Evolutionary conservation across 805 yeast species (phyloP), one percentile per base, ranked within the genome.

Genomic region (Huiozyma sinensis): DNA sequence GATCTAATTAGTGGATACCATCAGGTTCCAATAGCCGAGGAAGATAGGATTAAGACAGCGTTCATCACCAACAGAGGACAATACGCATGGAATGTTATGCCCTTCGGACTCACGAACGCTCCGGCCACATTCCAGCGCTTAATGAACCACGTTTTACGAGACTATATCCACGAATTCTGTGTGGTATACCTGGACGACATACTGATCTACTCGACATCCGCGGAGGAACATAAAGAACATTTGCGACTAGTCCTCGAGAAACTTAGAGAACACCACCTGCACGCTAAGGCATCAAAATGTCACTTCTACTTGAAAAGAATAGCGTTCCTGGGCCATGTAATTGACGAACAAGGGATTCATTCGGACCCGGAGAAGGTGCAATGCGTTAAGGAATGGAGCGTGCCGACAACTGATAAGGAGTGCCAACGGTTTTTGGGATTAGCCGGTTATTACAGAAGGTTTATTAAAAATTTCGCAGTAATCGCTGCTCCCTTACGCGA

Each of bases 121-220:
- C 33, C 53, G 5, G 40, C 45, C 13, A 51, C 55, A 0, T 53
- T 54, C 38, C 44, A 50, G 6, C 28, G 53, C 3, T 48, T 48
- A 35, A 53, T 53, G 54, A 44, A 54, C n/a, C 51, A 47, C 27
- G 11, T 51, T 2, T 48, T 51, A 42, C 43, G 52, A 7, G 49
- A 42, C 24, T 17, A 46, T 24, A 9, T 31, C 11, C 11, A 11
- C 9, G 11, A 32, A 8, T 47, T 44, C 39, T 52, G 47, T 1
- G 17, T 27, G 31, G 52, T 47, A 11, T 53, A 51, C 32, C 36
- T 51, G 7, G 51, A 51, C 38, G 53, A 53, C 40, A 47, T 50
- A 6, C 38, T 54, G 10, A 44, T 49, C 6, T 42, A 43, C 27
- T 47, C 50, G 3, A 24, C 35, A 7, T 5, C 32, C 2, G 1